Base-by-base conservation (phyloP, 176 grass and related monocot species). In the Carex kokanica region DNA sequence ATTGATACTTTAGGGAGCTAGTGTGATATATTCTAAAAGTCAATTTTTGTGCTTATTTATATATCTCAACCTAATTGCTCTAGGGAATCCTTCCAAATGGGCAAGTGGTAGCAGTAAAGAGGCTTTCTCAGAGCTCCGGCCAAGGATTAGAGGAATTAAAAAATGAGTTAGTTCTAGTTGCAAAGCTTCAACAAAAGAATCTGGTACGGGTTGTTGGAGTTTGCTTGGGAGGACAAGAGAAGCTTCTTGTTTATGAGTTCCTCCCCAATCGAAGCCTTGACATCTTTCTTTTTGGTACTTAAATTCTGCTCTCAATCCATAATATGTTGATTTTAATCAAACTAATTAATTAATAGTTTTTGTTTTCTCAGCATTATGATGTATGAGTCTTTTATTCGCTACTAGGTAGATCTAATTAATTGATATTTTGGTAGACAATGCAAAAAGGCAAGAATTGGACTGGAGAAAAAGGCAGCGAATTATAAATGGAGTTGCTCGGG, bases 181-280 rank as follows among this genome's bases (percentile, higher is more conserved):
- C 80, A 60, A 93, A 93, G 32, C 88, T 93, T 8, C 43, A 79
- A 21, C 88, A 93, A 60, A 74, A 83, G 40, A 93, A 92, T 15
- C 67, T 86, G 12, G 88, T 85, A 15, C 78, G 73, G 18, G 61
- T 93, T 31, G 55, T 82, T 0, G 86, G 86, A n/a, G 83, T 85
- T 57, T 90, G 80, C 83, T 17, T 90, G 38, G 23, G 82, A 78
- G 67, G 47, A n/a, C 14, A 82, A 3, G 88, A 90, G 49, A 88
- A 84, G 60, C 66, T 90, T 2, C 68, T 86, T n/a, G 84, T 90
- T 6, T 88, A 93, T 21, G 88, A 90, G 34, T 88, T 84, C 31
- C 67, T 90, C 17, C 74, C 84, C 1, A 90, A 93, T 64, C 40
- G 83, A 64, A 93, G 84, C 45, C 84, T 90, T 0, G 88, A 88